phyloP scores from a whole-genome alignment of 1,284 basidiomycete genomes.

The Cronartium quercuum region DNA sequence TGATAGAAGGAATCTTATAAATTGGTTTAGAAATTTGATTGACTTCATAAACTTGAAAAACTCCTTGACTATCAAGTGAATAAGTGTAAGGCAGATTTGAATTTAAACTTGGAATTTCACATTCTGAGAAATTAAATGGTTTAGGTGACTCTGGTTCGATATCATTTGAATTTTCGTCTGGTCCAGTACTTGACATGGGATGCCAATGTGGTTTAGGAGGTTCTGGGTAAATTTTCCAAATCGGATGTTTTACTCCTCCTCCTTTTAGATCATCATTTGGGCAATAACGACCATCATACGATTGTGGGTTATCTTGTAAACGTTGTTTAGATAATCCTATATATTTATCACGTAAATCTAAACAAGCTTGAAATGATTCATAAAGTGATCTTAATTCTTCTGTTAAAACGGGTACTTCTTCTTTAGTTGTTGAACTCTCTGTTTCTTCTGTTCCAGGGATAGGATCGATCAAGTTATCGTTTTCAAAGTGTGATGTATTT shows the following conservation, averaged over 20 bases:
- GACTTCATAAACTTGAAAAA: conserved; percentile 69
- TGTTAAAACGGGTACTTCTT: conserved; percentile 39
- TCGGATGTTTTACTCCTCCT: conserved; percentile 46
- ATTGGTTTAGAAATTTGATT: conserved; percentile 54
- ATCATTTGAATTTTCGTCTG: conserved; percentile 53
- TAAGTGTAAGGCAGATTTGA: conserved; percentile 56
- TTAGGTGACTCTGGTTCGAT: conserved; percentile 34
- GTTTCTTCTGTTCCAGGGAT: background rate
- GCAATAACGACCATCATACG: conserved; percentile 69
- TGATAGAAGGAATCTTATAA: conserved; percentile 74
- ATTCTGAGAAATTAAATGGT: conserved; percentile 61
- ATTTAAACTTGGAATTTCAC: conserved; percentile 63
- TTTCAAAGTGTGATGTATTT: background rate
- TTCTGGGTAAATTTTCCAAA: conserved; percentile 81
- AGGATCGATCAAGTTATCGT: background rate
- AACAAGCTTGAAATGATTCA: conserved; percentile 64
- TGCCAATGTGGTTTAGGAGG: conserved; percentile 86
- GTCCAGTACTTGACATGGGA: conserved; percentile 57
- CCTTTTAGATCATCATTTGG: conserved; percentile 55
- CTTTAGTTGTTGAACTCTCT: conserved; percentile 11
- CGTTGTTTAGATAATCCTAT: conserved; percentile 71
- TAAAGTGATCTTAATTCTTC: conserved; percentile 48
- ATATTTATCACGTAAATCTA: conserved; percentile 86
- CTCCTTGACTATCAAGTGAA: conserved; percentile 72
- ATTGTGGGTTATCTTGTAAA: conserved; percentile 78